Base-by-base conservation (phyloP, 1,139 yeast genomes). In the Sugiyamaella japonica region DNA sequence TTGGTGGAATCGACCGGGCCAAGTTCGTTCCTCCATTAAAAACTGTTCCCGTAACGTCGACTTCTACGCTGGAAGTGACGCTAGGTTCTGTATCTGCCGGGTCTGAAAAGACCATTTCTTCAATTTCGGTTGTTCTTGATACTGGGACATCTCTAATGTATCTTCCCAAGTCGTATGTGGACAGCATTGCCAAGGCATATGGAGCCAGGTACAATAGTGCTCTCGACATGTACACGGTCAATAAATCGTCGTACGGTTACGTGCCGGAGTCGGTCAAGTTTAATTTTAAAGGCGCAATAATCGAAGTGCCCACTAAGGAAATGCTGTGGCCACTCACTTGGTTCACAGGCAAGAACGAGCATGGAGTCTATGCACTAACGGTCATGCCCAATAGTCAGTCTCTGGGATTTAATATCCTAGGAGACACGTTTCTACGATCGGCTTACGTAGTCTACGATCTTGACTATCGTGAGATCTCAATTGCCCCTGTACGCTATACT, bases 391-490 rank as follows among this genome's bases (percentile, higher is more conserved):
- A 63, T 47, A 47, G 48, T 13, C 61, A 62, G 56, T 34, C 66
- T 16, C 50, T 61, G 54, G 60, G 63, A 45, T 63, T 69, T 56
- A 59, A 59, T 47, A 73, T 82, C 13, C 67, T 89, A 12, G 97
- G 97, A 46, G 96, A 88, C 69, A 79, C 84, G 32, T 83, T 89
- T 71, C 72, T 90, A 63, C 78, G 89, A 57, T 76, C 81, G 52
- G 90, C 88, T 7, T 89, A 89, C 67, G 81, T 84, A 53, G 96
- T 89, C 43, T 89, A 80, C 63, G 90, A 89, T 68, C 73, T 86
- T 57, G 91, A 85, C 34, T 80, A 78, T 61, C 69, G 71, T 49
- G 80, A 82, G 65, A 74, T 88, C 31, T 83, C 84, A 1, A 59
- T 89, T 54, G 57, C 66, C 25, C 61, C 61, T 47, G 60, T 60